A percentile compares a stretch with the other conserved stretches of the same genome.
Conservation (phyloP, 345 rosid species). For the Cochlearia excelsa region DNA sequence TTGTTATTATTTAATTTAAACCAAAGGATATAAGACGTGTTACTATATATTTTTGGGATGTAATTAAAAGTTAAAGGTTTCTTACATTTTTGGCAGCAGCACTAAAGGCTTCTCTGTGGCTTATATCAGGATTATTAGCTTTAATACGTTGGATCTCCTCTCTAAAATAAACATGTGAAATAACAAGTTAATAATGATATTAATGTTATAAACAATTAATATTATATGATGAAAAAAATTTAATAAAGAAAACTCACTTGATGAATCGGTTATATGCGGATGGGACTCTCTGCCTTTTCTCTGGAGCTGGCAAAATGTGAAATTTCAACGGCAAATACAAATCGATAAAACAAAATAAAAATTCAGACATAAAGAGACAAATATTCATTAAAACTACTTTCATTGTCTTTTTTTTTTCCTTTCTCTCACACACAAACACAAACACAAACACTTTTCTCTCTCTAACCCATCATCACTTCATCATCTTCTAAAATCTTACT, state of each 20-base stretch:
- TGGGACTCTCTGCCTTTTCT: constrained; percentile 99
- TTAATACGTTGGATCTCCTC: constrained; percentile 99
- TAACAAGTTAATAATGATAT: not conserved
- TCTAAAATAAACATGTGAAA: constrained; percentile 44
- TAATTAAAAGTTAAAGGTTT: constrained; percentile 12
- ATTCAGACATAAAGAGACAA: constrained; percentile 46
- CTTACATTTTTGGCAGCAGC: constrained; percentile 99
- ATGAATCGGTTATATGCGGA: constrained; percentile 99
- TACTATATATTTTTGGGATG: constrained; percentile 14
- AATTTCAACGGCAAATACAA: constrained; percentile 41
- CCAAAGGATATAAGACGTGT: not conserved
- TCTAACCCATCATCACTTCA: constrained; percentile 53
- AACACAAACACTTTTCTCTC: constrained; percentile 16
- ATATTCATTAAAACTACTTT: constrained; percentile 43
- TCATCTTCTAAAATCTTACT: constrained; percentile 37
- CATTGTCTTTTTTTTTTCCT: constrained; percentile 27
- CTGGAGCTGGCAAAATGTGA: constrained; percentile 74
- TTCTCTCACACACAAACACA: constrained; percentile 38
- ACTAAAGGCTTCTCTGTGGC: constrained; percentile 99
- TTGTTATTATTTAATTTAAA: not conserved
- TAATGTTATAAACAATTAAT: not conserved
- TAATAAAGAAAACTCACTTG: constrained; percentile 55
- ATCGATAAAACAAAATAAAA: constrained; percentile 44
- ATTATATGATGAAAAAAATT: not conserved
- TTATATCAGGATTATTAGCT: constrained; percentile 97